These are phyloP conservation scores for Botrytis deweyae DNA, from an alignment of 2,329 filamentous ascomycete genomes.

Conservation along the genomic window DNA sequence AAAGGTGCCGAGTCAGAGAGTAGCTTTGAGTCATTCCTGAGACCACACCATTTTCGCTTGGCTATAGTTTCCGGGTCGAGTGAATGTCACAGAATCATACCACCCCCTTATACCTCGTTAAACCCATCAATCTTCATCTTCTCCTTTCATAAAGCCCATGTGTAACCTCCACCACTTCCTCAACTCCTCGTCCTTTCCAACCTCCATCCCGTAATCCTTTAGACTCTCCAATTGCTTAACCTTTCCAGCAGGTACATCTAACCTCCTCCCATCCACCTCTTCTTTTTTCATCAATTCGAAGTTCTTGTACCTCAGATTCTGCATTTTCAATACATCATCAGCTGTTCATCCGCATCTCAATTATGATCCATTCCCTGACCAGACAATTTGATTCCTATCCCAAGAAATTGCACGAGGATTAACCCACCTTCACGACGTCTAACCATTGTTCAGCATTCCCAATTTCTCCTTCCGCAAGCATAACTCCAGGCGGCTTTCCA, in stretches of 20 bases:
- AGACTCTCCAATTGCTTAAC: conserved; percentile 31
- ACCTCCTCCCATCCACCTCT: conserved; percentile 19
- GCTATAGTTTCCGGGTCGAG: background rate
- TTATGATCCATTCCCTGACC: background rate
- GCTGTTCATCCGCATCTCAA: background rate
- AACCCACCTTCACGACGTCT: conserved; percentile 33
- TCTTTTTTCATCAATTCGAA: conserved; percentile 35
- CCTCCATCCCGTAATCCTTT: conserved; percentile 31
- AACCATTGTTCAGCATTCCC: conserved; percentile 31
- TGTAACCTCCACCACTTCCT: conserved; percentile 35
- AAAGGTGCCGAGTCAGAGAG: background rate
- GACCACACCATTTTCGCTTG: background rate
- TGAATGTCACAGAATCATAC: conserved; percentile 7
- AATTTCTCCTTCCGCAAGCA: conserved; percentile 63
- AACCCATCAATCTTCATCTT: background rate
- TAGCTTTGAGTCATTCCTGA: background rate
- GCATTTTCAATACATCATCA: background rate
- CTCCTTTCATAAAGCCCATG: conserved; percentile 31
- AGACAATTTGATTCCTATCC: background rate
- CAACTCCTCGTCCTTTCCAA: conserved; percentile 28
- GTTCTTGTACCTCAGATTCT: conserved; percentile 39
- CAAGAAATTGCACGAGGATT: background rate
- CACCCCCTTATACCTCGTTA: background rate
- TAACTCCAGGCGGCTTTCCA: conserved; percentile 70
- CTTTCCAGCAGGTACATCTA: conserved; percentile 27